These are phyloP conservation scores for Xenosphaeropsis pyriputrescens DNA, from an alignment of 2,329 filamentous ascomycete species.

Conservation along the genomic window DNA sequence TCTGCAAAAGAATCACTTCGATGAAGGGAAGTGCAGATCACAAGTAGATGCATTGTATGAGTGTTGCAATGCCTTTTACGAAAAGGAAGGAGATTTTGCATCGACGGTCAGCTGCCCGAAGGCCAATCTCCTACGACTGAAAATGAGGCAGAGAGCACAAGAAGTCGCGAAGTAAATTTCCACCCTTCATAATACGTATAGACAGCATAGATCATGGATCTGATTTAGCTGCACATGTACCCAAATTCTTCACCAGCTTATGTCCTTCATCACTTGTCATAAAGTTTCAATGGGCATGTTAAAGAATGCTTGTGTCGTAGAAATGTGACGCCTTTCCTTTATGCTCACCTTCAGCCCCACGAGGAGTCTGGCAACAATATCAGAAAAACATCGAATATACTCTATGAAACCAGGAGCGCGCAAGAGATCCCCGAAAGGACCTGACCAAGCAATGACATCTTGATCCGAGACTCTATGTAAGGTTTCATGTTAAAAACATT, in stretches of 20 bases:
- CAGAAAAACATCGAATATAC: constrained; percentile 55
- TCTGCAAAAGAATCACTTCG: constrained; percentile 68
- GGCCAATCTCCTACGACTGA: constrained; percentile 61
- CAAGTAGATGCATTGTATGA: constrained; percentile 80
- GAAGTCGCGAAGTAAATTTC: constrained; percentile 11
- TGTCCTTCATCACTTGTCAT: too few species aligned
- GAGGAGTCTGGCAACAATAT: constrained; percentile 50
- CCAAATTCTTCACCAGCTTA: too few species aligned
- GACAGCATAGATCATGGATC: too few species aligned
- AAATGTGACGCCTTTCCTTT: constrained; percentile 4
- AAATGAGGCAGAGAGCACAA: constrained; percentile 54
- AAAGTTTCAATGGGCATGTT: too few species aligned
- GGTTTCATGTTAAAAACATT: constrained; percentile 60
- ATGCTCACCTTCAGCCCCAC: constrained; percentile 35
- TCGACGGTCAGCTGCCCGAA: constrained; percentile 77
- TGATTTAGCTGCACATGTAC: too few species aligned
- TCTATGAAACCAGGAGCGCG: constrained; percentile 99
- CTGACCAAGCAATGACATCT: constrained; percentile 89
- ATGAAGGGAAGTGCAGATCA: constrained; percentile 68
- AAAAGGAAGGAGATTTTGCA: constrained; percentile 60
- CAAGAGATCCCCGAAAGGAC: constrained; percentile 62
- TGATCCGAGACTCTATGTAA: constrained; percentile 99
- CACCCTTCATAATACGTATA: too few species aligned
- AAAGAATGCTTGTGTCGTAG: too few species aligned
- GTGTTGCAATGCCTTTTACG: constrained; percentile 84